Evolutionary conservation across 2,329 filamentous ascomycete genomes (phyloP).

Genomic region (Gnomoniopsis sp.): DNA sequence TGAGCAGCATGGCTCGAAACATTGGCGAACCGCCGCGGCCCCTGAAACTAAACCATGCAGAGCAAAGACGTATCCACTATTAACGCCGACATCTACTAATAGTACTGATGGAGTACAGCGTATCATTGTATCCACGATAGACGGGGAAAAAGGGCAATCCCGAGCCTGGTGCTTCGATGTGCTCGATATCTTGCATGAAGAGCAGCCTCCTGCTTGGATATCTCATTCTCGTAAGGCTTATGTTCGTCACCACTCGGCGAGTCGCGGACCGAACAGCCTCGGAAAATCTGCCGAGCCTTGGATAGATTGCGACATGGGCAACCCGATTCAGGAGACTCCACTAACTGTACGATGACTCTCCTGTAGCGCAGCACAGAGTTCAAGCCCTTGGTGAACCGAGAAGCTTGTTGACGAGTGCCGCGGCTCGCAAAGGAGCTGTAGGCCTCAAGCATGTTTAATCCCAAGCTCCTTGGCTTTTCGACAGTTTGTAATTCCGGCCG

Average conservation of each 20-base stretch:
- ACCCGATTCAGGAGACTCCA: not conserved
- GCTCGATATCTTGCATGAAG: no score
- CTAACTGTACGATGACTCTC: not conserved
- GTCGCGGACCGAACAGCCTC: not conserved
- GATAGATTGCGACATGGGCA: not conserved
- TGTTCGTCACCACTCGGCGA: not conserved
- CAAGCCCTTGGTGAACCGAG: no score
- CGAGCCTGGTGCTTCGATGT: no score
- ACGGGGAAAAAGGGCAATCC: no score
- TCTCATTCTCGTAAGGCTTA: not conserved
- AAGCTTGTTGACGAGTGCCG: no score
- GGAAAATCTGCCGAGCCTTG: not conserved
- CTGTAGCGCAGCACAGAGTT: no score
- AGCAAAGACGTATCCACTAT: not conserved
- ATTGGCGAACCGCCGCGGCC: not conserved
- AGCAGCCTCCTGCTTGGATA: not conserved
- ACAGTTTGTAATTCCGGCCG: no score
- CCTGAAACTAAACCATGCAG: not conserved
- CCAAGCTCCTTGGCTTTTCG: no score
- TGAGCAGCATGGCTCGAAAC: not conserved
- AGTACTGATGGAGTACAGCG: no score
- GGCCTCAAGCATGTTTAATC: no score
- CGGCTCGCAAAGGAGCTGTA: no score
- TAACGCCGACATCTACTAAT: not conserved
- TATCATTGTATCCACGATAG: no score